These are phyloP conservation scores for Pythium oligandrum DNA, from an alignment of 352 stramenopile species.

Conservation along the genomic window DNA sequence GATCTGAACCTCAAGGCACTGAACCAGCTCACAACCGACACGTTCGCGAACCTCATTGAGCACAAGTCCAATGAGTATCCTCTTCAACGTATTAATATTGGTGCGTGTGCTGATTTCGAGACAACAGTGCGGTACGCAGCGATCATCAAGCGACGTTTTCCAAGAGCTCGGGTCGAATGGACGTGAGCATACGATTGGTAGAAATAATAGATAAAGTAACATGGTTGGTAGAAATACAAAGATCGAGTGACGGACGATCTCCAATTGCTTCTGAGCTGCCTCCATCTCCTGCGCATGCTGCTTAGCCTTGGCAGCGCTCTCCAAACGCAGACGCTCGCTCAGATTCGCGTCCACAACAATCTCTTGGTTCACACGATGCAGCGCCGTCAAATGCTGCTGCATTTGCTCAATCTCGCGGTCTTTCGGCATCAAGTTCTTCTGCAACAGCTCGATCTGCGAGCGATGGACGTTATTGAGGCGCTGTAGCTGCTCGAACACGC, in stretches of 20 bases:
- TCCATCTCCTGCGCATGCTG: conserved; percentile 39
- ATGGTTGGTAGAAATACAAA: no score
- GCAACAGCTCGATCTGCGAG: conserved; percentile 66
- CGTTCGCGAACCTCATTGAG: conserved; percentile 46
- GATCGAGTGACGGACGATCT: conserved; percentile 48
- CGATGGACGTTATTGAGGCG: conserved; percentile 66
- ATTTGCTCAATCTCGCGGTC: conserved; percentile 59
- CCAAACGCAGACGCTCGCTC: conserved; percentile 51
- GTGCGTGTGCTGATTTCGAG: conserved; percentile 58
- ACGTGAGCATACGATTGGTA: conserved; percentile 28
- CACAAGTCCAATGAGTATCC: conserved; percentile 18
- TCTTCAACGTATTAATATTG: conserved; percentile 58
- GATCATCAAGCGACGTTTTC: conserved; percentile 59
- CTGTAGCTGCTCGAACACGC: conserved; percentile 44
- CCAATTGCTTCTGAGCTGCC: conserved; percentile 27
- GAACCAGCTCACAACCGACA: conserved; percentile 63
- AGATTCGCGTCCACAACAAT: conserved; percentile 66
- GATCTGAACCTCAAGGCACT: conserved; percentile 86
- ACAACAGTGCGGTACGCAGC: conserved; percentile 53
- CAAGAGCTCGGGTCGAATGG: conserved; percentile 63
- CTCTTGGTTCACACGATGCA: conserved; percentile 63
- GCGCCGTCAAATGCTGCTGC: conserved; percentile 48
- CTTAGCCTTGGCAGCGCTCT: conserved; percentile 34
- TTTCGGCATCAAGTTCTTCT: conserved; percentile 67
- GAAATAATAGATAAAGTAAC: no score